Percentiles rank a stretch among this genome's conserved stretches.
Conservation (phyloP, 148 eudicot species). For the Rhododendron molle region DNA sequence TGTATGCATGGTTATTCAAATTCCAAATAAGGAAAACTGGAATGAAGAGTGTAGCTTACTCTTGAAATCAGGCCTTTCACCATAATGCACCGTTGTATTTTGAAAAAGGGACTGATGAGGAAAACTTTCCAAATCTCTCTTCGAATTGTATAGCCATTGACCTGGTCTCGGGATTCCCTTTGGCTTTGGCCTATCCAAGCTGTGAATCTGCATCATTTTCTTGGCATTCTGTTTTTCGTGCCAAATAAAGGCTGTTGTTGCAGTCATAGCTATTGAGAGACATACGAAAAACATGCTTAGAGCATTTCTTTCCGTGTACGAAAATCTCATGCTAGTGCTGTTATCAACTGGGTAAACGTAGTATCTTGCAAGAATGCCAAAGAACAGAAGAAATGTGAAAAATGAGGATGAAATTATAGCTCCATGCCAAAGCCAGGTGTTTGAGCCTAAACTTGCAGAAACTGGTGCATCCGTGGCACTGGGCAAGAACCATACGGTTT, state of each 20-base stretch:
- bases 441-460: conserved; percentile 46
- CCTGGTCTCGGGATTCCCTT: conserved; percentile 29
- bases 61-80: conserved; percentile 69
- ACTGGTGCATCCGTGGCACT: conserved; percentile 46
- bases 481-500: conserved; percentile 52
- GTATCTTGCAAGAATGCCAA: conserved; percentile 48
- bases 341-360: conserved; percentile 63
- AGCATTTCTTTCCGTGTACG: conserved; percentile 24
- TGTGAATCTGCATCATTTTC: conserved; percentile 42
- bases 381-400: conserved; percentile 36
- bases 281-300: conserved; percentile 42
- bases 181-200: conserved; percentile 48
- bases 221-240: conserved; percentile 42
- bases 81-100: conserved; percentile 48
- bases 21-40: neutral
- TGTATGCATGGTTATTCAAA: no score
- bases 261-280: conserved; percentile 33
- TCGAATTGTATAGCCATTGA: conserved; percentile 37
- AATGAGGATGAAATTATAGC: conserved; percentile 52
- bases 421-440: conserved; percentile 64
- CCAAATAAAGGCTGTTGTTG: conserved; percentile 54
- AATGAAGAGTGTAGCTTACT: conserved; percentile 35
- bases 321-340: conserved; percentile 41
- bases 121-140: conserved; percentile 76
- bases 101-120: conserved; percentile 46